Evolutionary conservation across 306 rosid genomes (phyloP).

Genomic region (Citrullus amarus): DNA sequence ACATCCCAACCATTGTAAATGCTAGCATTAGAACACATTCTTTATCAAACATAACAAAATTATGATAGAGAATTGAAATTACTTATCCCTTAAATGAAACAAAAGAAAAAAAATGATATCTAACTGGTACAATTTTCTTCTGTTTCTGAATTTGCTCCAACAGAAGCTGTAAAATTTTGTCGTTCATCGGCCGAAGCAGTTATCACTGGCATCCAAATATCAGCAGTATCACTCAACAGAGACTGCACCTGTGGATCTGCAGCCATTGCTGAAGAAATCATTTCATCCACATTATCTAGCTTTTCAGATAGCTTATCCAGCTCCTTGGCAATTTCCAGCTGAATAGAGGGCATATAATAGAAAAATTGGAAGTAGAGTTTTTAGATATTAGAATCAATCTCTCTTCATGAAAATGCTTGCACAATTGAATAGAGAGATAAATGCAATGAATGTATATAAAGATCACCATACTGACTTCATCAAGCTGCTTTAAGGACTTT

Average conservation of each 20-base stretch:
- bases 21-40: not conserved
- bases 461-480: constrained; percentile 40
- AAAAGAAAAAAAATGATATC: not conserved
- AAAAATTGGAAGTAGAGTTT: not conserved
- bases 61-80: not conserved
- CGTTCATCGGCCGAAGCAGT: constrained; percentile 74
- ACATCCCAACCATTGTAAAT: not conserved
- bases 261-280: constrained; percentile 81
- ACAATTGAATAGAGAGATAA: not conserved
- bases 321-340: constrained; percentile 82
- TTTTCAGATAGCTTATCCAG: constrained; percentile 76
- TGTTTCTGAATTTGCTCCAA: constrained; percentile 23
- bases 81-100: not conserved
- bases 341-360: not conserved
- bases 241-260: constrained; percentile 76
- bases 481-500: constrained; percentile 43
- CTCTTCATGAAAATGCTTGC: not conserved
- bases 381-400: not conserved
- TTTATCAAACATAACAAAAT: not conserved
- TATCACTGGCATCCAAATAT: constrained; percentile 85
- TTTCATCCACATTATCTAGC: constrained; percentile 75
- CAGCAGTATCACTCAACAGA: constrained; percentile 75
- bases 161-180: constrained; percentile 41
- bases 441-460: not conserved
- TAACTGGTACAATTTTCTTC: constrained; percentile 24